Base-by-base conservation (phyloP, 306 rosid species). In the Hippophae tibetana region DNA sequence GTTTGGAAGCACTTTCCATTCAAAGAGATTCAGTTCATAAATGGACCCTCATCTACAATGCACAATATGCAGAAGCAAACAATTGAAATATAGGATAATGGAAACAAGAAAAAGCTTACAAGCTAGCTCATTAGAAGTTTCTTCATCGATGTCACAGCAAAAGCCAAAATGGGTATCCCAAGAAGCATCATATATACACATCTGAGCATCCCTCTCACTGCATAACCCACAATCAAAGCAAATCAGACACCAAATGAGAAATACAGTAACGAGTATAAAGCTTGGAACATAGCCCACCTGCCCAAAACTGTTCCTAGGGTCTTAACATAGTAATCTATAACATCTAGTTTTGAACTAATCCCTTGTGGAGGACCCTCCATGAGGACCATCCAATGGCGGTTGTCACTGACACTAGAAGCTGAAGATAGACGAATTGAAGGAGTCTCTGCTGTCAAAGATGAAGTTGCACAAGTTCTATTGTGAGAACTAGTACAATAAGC, bases 131-230 rank as follows among this genome's bases (percentile, higher is more conserved):
- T 62, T 59, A 31, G 94, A 71, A 62, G 80, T 65, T 60, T 75
- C 79, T 65, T 83, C 82, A 69, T 83, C 97, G 56, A 86, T 69
- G 56, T 86, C 85, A 66, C 92, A 89, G 69, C 95, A 89, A 74
- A 89, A 86, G 50, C 82, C 84, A 12, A 69, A 83, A 57, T 74
- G 80, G 70, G 85, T 61, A 51, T 70, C 75, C 79, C 78, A 81
- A n/a, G 89, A 83, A 78, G 87, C 85, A 78, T 89, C 82, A 64
- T 89, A 86, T 27, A 86, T 71, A 72, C 87, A 75, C 87, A 79
- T 81, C 69, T 89, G 97, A 76, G 92, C 87, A 44, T 83, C 97
- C 69, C 70, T 62, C 73, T 86, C 95, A 61, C 95, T 89, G 74
- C 13, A 45, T 47, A 73, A 57, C 57, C 50, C 60, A 77, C 72